Percentiles rank a stretch among this genome's conserved stretches.
Evolutionary conservation across 2,329 filamentous ascomycete genomes (phyloP).

Genomic region (Diaporthe eres): DNA sequence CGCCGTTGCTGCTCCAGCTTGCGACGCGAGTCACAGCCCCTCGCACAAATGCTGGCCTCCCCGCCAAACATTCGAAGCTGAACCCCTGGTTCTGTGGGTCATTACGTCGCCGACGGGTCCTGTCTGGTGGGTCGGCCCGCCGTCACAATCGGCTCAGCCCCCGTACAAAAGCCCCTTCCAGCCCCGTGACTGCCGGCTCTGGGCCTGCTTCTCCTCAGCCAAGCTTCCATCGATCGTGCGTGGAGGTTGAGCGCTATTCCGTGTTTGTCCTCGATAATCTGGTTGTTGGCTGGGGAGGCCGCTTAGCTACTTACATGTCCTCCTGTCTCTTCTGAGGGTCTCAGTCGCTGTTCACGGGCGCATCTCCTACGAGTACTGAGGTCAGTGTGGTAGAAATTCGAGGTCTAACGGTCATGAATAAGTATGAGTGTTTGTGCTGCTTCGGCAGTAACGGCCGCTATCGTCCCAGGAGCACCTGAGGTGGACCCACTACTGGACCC

Average conservation of each 20-base stretch:
- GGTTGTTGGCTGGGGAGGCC: background rate
- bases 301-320: too few relatives aligned
- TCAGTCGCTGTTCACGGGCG: background rate
- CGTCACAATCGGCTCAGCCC: constrained; percentile 23
- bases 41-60: constrained; percentile 12
- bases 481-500: background rate
- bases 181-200: constrained; percentile 1
- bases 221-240: background rate
- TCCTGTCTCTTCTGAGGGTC: too few relatives aligned
- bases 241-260: background rate
- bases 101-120: constrained; percentile 28
- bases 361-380: background rate
- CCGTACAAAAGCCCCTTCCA: constrained; percentile 15
- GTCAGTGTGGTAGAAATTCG: background rate
- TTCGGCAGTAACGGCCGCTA: background rate
- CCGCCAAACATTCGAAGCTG: constrained; percentile 28
- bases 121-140: constrained; percentile 30
- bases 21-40: constrained; percentile 32
- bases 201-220: background rate
- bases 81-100: constrained; percentile 29
- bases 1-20: background rate
- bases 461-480: background rate
- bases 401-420: background rate
- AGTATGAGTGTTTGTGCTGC: background rate
- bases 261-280: background rate